phyloP scores from a whole-genome alignment of 345 rosid genomes.

The Microthlaspi erraticum region DNA sequence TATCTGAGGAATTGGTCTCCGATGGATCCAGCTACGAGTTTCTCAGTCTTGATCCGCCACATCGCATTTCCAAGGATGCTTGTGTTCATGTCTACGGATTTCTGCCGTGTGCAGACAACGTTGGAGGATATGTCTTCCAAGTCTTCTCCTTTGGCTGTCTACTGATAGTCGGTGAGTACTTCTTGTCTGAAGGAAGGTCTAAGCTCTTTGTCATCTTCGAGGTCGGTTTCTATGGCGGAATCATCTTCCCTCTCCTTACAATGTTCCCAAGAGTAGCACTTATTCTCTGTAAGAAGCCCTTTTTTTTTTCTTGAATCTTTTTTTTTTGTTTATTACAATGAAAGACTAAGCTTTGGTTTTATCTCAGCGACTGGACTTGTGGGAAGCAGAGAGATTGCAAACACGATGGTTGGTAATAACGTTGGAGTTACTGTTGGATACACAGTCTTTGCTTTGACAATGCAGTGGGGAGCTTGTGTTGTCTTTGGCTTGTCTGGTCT shows the following conservation, averaged over 20 bases:
- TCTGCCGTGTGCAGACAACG: constrained; percentile 43
- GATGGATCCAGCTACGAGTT: constrained; percentile 3
- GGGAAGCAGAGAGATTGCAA: constrained; percentile 35
- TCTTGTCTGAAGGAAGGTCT: constrained; percentile 42
- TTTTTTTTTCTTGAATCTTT: neutral
- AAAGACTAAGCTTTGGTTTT: neutral
- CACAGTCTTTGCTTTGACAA: constrained; percentile 41
- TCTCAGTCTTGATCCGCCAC: constrained; percentile 24
- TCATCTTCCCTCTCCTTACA: constrained; percentile 39
- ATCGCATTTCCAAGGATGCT: constrained; percentile 6
- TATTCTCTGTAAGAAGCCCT: constrained; percentile 34
- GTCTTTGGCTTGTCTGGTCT: constrained; percentile 41
- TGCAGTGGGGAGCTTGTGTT: constrained; percentile 47
- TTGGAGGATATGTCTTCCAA: constrained; percentile 41
- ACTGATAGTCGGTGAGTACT: constrained; percentile 37
- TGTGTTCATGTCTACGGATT: constrained; percentile 43
- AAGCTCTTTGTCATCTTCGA: constrained; percentile 45
- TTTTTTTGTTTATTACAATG: neutral
- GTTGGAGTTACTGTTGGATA: constrained; percentile 42
- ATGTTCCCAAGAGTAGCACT: constrained; percentile 42
- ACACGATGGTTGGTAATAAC: constrained; percentile 36
- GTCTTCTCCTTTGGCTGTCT: constrained; percentile 41
- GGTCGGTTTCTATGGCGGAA: constrained; percentile 42
- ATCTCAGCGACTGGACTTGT: constrained; percentile 38
- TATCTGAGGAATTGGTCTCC: constrained; percentile 16